Evolutionary conservation across 2,329 filamentous ascomycete species (phyloP), one percentile per base, ranked within the genome.

Genomic region (Berkeleyomyces rouxiae): DNA sequence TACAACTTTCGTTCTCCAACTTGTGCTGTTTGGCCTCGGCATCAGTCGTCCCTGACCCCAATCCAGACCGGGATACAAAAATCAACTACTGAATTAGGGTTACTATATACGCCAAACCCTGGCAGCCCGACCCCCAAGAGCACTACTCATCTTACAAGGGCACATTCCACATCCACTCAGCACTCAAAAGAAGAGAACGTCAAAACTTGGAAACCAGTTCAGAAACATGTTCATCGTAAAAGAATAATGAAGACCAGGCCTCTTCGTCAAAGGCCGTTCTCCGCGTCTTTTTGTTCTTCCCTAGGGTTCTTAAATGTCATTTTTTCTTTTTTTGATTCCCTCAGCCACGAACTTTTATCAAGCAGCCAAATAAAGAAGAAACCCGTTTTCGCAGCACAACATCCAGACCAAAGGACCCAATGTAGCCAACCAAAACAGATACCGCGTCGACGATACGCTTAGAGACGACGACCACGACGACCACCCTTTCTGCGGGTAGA

Each of bases 381-480:
- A 61, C 63, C 55, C 61, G 63, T 65, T 65, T 65, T 65, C 63
- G 57, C 55, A 62, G 63, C 47, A 62, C 49, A 65, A 65, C 63
- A 58, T 60, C 61, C 44, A 65, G 61, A 61, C 44, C 60, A 58
- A 58, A 37, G 61, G 63, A 65, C 55, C 23, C 57, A 62, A 57
- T 61, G 58, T 37, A 65, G 61, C 58, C 61, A 55, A 65, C 63
- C 63, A 65, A 65, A 65, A 65, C 63, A 65, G 61, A 62, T 44
- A 62, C 43, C 46, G 63, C 36, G 57, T 55, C 63, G 47, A 16
- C 49, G 63, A 65, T 57, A 62, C 58, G 67, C 79, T 88, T 82
- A 99, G 79, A 99, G 88, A 96, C 93, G 92, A 82, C 93, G 93
- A 97, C 93, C 93, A 88, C 93, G 92, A 81, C 93, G 91, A 96